phyloP scores from a whole-genome alignment of 2,329 filamentous ascomycete species.

The Penicillium polonicum region DNA sequence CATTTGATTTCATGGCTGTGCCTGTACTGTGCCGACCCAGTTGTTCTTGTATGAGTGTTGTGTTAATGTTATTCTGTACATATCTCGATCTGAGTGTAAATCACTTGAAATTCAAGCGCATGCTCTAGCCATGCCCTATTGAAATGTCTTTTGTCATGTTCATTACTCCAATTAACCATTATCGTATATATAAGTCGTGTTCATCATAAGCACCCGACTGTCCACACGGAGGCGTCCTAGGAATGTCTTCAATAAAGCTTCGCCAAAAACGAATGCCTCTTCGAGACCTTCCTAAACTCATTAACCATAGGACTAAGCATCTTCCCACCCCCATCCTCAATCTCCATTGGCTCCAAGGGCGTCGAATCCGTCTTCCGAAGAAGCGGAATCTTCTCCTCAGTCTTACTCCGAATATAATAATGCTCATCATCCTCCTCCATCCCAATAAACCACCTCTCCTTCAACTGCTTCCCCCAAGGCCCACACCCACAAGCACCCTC shows the following conservation, averaged over 20 bases:
- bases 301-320: slow-evolving; percentile 34
- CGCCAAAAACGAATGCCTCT: slow-evolving; percentile 26
- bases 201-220: not conserved
- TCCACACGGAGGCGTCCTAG: not conserved
- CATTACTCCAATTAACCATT: not conserved
- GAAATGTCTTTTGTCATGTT: not conserved
- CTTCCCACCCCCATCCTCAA: slow-evolving; percentile 18
- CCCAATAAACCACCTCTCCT: slow-evolving; percentile 46
- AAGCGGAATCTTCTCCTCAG: slow-evolving; percentile 20
- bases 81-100: slow-evolving; percentile 7
- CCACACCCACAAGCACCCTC: slow-evolving; percentile 58
- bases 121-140: not conserved
- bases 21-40: not conserved
- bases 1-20: not conserved
- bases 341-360: slow-evolving; percentile 13
- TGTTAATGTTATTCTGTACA: slow-evolving; percentile 9
- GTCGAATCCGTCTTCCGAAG: not conserved
- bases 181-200: not conserved
- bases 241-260: slow-evolving; percentile 23
- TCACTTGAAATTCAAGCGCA: slow-evolving; percentile 3
- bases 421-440: slow-evolving; percentile 52
- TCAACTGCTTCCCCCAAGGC: slow-evolving; percentile 52
- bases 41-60: not conserved
- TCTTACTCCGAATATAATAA: slow-evolving; percentile 48
- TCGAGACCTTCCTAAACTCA: slow-evolving; percentile 36